Evolutionary conservation across 1,284 basidiomycete species (phyloP).

Genomic region (Kalmanozyma brasiliensis): DNA sequence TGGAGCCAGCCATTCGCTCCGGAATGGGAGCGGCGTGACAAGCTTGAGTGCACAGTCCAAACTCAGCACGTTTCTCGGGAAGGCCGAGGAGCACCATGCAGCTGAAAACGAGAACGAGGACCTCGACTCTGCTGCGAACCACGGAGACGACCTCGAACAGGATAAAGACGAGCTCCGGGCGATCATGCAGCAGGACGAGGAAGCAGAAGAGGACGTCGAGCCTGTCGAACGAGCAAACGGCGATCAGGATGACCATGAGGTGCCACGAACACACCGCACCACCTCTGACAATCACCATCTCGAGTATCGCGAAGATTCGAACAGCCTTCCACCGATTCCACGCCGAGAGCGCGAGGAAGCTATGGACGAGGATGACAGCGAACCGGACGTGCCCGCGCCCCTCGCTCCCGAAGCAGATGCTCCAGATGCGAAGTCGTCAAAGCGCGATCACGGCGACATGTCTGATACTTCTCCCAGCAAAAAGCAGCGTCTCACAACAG

Average conservation of each 20-base stretch:
- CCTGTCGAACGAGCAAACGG: not conserved
- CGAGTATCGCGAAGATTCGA: slow-evolving; percentile 30
- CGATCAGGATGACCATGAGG: slow-evolving; percentile 5
- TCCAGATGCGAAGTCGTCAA: slow-evolving; percentile 4
- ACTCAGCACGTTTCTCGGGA: slow-evolving; percentile 8
- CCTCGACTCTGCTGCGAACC: not conserved
- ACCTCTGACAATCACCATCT: slow-evolving; percentile 3
- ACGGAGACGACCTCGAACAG: slow-evolving; percentile 28
- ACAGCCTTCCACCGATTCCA: not conserved
- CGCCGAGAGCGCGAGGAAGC: not conserved
- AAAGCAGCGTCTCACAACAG: slow-evolving; percentile 6
- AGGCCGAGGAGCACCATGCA: not conserved
- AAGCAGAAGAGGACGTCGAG: not conserved
- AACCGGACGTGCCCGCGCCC: slow-evolving; percentile 15
- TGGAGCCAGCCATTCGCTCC: slow-evolving; percentile 39
- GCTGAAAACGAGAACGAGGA: not conserved
- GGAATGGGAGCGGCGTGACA: slow-evolving; percentile 14
- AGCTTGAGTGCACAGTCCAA: slow-evolving; percentile 19
- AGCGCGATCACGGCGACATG: slow-evolving; percentile 37
- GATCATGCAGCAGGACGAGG: not conserved
- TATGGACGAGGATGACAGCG: slow-evolving; percentile 20
- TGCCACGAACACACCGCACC: not conserved
- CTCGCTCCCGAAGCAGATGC: slow-evolving; percentile 2
- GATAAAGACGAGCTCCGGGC: slow-evolving; percentile 43
- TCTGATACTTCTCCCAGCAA: slow-evolving; percentile 45